phyloP scores from a whole-genome alignment of 805 yeast genomes.

The Pichia cabralensis region DNA sequence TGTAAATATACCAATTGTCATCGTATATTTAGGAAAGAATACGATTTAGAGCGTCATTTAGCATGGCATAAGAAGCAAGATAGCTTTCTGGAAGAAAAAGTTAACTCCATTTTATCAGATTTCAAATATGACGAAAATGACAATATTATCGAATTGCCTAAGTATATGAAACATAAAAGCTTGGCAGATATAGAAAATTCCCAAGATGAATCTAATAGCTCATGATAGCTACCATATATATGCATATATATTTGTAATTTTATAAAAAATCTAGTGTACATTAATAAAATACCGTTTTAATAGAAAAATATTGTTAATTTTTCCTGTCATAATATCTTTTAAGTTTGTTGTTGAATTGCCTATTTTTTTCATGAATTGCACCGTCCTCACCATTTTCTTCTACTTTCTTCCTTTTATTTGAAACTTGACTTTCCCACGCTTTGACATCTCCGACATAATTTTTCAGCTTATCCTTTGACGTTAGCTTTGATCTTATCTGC shows the following conservation, averaged over 20 bases:
- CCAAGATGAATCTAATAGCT: too few species aligned
- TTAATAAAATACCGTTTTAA: slow-evolving; percentile 2
- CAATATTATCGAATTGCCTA: too few species aligned
- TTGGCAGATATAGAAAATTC: too few species aligned
- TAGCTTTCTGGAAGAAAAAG: slow-evolving; percentile 10
- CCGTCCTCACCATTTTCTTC: slow-evolving; percentile 30
- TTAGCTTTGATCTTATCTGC: slow-evolving; percentile 20
- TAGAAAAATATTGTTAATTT: slow-evolving; percentile 23
- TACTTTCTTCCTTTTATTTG: slow-evolving; percentile 28
- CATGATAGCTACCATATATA: neutral
- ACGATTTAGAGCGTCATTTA: slow-evolving; percentile 40
- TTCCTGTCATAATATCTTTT: slow-evolving; percentile 36
- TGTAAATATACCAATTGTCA: slow-evolving; percentile 45
- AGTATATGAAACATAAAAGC: too few species aligned
- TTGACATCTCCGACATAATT: slow-evolving; percentile 26
- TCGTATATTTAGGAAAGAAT: slow-evolving; percentile 40
- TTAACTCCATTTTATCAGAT: slow-evolving; percentile 4
- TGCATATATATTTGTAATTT: neutral
- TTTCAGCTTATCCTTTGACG: slow-evolving; percentile 27
- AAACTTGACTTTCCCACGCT: slow-evolving; percentile 28
- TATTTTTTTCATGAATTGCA: slow-evolving; percentile 61
- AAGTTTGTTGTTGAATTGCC: slow-evolving; percentile 62
- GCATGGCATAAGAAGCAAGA: slow-evolving; percentile 36
- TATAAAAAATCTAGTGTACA: neutral
- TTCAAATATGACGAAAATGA: slow-evolving; percentile 18